Conservation (phyloP, 305 asterid species). For the Fraxinus latifolia region DNA sequence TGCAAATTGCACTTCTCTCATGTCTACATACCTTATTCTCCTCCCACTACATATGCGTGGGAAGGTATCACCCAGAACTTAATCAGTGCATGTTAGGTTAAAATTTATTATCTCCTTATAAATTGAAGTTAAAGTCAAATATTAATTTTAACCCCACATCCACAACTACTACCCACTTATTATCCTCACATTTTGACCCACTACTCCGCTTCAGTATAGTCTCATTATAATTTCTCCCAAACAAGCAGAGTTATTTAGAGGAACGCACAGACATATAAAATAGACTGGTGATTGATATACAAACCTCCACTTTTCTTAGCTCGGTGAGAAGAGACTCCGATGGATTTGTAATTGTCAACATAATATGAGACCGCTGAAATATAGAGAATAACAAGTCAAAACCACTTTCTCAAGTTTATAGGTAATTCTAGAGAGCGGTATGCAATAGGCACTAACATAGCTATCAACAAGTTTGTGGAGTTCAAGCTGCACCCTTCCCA, state of each 20-base stretch:
- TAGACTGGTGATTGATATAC: constrained; percentile 22
- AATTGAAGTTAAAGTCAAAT: not conserved
- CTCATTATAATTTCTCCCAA: not conserved
- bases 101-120: not conserved
- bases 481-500: constrained; percentile 18
- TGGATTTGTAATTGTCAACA: constrained; percentile 83
- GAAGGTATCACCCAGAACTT: constrained; percentile 12
- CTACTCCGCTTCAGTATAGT: not conserved
- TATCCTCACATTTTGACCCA: not conserved
- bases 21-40: constrained; percentile 11
- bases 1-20: constrained; percentile 5
- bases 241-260: not conserved
- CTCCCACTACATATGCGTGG: constrained; percentile 3
- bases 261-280: not conserved
- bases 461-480: constrained; percentile 15
- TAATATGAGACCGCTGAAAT: constrained; percentile 74
- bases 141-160: not conserved
- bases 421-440: constrained; percentile 22
- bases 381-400: constrained; percentile 32
- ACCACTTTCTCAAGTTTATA: constrained; percentile 23
- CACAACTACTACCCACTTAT: not conserved
- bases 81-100: not conserved
- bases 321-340: constrained; percentile 91
- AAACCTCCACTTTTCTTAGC: constrained; percentile 95
- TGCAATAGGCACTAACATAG: not conserved